These are phyloP conservation scores for Leccinum incarnatum DNA, from an alignment of 768 basidiomycete species.

Conservation along the genomic window DNA sequence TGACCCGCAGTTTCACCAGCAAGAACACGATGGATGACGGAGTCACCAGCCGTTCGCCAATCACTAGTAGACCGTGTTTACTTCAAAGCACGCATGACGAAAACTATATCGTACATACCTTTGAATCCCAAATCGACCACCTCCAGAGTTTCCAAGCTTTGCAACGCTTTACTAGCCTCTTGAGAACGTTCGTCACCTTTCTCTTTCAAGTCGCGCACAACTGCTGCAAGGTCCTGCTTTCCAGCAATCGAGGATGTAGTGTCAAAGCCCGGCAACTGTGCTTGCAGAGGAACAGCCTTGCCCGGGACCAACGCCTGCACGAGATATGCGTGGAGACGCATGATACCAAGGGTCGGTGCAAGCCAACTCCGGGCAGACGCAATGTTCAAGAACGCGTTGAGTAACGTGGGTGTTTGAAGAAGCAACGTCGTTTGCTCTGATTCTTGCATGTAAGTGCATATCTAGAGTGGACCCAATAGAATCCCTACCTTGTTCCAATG, in stretches of 20 bases:
- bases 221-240: conserved; percentile 14
- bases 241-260: conserved; percentile 31
- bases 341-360: conserved; percentile 66
- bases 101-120: conserved; percentile 45
- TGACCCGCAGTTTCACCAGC: conserved; percentile 76
- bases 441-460: neutral
- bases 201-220: conserved; percentile 19
- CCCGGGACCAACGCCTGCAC: conserved; percentile 78
- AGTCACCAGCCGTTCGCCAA: conserved; percentile 84
- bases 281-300: conserved; percentile 43
- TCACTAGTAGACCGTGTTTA: conserved; percentile 49
- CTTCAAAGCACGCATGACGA: neutral
- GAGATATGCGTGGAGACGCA: conserved; percentile 82
- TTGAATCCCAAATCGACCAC: conserved; percentile 82
- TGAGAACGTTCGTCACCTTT: conserved; percentile 15
- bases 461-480: neutral
- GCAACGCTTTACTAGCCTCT: conserved; percentile 51
- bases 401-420: conserved; percentile 65
- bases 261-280: conserved; percentile 78
- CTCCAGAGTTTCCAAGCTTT: conserved; percentile 73
- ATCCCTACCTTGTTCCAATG: conserved; percentile 62
- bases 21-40: conserved; percentile 88
- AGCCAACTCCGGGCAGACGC: conserved; percentile 89
- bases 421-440: conserved; percentile 72
- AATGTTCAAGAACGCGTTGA: conserved; percentile 81